Conservation (phyloP, 2,329 filamentous ascomycete genomes). For the Drechslerella stenobrocha region DNA sequence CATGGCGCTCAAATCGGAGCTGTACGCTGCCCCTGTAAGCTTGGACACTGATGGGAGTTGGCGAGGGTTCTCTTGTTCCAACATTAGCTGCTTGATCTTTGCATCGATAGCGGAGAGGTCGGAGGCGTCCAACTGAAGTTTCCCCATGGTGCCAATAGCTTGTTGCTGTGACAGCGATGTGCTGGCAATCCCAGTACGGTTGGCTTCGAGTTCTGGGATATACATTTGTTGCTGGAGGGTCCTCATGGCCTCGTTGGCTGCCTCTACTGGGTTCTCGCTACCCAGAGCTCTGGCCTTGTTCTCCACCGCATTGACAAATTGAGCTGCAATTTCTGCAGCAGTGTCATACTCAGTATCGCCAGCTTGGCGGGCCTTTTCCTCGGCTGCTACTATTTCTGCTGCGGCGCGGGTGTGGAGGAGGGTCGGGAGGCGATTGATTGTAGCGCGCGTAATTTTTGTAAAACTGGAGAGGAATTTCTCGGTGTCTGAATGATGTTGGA, state of each 20-base stretch:
- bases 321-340: constrained; percentile 18
- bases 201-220: neutral
- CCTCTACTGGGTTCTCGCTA: neutral
- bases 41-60: constrained; percentile 23
- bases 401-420: constrained; percentile 11
- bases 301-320: constrained; percentile 12
- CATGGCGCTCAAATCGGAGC: neutral
- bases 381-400: neutral
- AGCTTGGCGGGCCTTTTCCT: neutral
- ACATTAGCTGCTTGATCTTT: constrained; percentile 28
- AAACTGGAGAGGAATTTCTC: constrained; percentile 20
- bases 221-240: neutral
- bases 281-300: neutral
- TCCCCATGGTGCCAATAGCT: neutral
- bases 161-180: neutral
- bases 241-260: neutral
- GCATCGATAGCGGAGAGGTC: constrained; percentile 25
- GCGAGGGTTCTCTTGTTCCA: constrained; percentile 39
- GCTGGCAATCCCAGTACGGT: neutral
- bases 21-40: constrained; percentile 6
- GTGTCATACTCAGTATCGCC: neutral
- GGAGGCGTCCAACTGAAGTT: constrained; percentile 10
- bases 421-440: constrained; percentile 15
- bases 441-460: constrained; percentile 12
- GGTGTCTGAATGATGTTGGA: constrained; percentile 5